These are phyloP conservation scores for Stemphylium lycopersici DNA, from an alignment of 2,329 filamentous ascomycete species.

Conservation along the genomic window DNA sequence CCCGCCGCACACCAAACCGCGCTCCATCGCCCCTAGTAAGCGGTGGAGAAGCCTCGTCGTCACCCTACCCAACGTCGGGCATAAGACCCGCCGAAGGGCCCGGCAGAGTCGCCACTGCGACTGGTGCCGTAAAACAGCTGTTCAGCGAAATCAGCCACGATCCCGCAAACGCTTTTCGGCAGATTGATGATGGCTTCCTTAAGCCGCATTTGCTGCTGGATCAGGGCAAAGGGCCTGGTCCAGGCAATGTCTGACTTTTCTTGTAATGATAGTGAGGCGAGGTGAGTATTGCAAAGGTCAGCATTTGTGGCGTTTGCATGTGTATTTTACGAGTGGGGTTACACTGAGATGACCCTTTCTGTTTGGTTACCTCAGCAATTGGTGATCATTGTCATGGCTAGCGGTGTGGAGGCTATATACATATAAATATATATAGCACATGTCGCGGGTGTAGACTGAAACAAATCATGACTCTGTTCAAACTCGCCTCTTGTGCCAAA, in stretches of 20 bases:
- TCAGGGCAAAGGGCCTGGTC: constrained; percentile 52
- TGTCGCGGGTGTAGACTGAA: no score
- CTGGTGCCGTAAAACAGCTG: constrained; percentile 78
- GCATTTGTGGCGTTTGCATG: constrained; percentile 3
- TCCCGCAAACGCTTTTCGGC: constrained; percentile 85
- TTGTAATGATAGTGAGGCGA: not conserved
- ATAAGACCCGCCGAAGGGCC: constrained; percentile 28
- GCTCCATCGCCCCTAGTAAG: constrained; percentile 37
- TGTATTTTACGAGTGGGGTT: no score
- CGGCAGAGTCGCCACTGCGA: constrained; percentile 65
- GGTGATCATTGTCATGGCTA: no score
- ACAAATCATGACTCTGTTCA: no score
- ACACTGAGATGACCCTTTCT: no score
- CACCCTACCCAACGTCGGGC: constrained; percentile 52
- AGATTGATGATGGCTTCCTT: constrained; percentile 94
- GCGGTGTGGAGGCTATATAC: no score
- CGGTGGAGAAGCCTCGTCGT: constrained; percentile 13
- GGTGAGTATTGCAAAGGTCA: not conserved
- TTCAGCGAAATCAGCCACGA: constrained; percentile 81
- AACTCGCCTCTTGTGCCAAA: no score
- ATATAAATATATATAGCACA: no score
- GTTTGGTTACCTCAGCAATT: no score
- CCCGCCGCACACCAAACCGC: constrained; percentile 53
- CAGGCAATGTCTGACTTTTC: constrained; percentile 41
- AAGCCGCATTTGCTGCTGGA: constrained; percentile 90